A percentile compares a stretch with the other conserved stretches of the same genome.
phyloP scores from a whole-genome alignment of 148 eudicot species.

The Silene latifolia region DNA sequence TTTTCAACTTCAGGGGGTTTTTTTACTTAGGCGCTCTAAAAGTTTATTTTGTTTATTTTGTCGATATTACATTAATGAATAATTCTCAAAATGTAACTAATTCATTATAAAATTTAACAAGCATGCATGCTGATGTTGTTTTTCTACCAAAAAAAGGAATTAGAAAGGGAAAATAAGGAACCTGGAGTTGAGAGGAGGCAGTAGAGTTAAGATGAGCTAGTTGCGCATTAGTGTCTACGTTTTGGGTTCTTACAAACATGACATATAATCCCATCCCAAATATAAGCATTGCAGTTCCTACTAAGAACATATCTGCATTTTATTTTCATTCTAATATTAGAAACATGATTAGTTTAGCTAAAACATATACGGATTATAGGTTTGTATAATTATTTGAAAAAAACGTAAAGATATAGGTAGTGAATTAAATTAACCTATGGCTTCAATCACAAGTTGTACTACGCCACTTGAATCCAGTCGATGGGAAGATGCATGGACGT shows the following conservation, averaged over 20 bases:
- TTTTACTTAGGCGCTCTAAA: no score
- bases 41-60: no score
- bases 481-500: neutral
- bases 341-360: neutral
- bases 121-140: no score
- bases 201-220: neutral
- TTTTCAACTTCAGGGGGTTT: no score
- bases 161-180: neutral
- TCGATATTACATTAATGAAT: no score
- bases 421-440: neutral
- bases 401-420: neutral
- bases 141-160: no score
- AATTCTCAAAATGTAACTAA: no score
- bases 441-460: neutral
- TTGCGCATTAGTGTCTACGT: neutral
- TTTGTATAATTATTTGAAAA: no score
- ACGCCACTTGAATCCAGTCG: neutral
- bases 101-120: no score
- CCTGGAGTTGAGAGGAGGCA: neutral
- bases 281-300: conserved; percentile 63
- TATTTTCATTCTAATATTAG: conserved; percentile 39
- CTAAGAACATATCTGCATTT: conserved; percentile 65
- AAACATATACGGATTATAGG: neutral
- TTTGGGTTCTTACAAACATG: conserved; percentile 53
- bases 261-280: conserved; percentile 65